Evolutionary conservation across 2,329 filamentous ascomycete species (phyloP).

Genomic region (Trichoderma sp.): DNA sequence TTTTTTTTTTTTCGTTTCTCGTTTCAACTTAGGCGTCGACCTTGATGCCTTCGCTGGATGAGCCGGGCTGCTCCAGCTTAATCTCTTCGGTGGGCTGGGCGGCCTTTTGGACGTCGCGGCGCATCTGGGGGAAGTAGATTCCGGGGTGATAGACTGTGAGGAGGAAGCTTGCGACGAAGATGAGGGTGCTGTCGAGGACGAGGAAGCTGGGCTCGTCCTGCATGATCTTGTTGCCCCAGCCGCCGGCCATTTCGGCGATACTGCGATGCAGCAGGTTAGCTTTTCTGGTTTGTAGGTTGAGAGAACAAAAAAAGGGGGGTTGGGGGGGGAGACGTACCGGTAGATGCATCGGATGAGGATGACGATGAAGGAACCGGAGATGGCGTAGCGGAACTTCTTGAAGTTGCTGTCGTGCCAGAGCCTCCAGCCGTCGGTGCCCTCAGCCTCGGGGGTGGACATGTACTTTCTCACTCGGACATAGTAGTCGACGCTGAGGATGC

Average conservation of each 20-base stretch:
- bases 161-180: conserved; percentile 47
- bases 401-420: conserved; percentile 46
- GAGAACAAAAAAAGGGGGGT: background rate
- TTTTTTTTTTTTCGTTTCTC: background rate
- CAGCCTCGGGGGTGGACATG: conserved; percentile 33
- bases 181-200: conserved; percentile 52
- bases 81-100: conserved; percentile 21
- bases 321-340: conserved; percentile 38
- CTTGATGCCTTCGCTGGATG: conserved; percentile 28
- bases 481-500: conserved; percentile 44
- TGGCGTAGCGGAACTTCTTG: conserved; percentile 42
- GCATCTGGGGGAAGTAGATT: conserved; percentile 54
- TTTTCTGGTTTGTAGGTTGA: background rate
- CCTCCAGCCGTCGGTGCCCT: conserved; percentile 28
- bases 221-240: conserved; percentile 63
- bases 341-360: conserved; percentile 54
- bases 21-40: background rate
- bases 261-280: conserved; percentile 30
- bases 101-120: conserved; percentile 26
- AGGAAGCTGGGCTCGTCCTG: conserved; percentile 59
- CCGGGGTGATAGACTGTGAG: conserved; percentile 54
- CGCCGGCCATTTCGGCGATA: conserved; percentile 61
- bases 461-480: conserved; percentile 40
- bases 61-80: conserved; percentile 28
- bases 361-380: conserved; percentile 42